These are phyloP conservation scores for Zygosaccharomyces sapae DNA, from an alignment of 1,139 yeast genomes.

Conservation along the genomic window DNA sequence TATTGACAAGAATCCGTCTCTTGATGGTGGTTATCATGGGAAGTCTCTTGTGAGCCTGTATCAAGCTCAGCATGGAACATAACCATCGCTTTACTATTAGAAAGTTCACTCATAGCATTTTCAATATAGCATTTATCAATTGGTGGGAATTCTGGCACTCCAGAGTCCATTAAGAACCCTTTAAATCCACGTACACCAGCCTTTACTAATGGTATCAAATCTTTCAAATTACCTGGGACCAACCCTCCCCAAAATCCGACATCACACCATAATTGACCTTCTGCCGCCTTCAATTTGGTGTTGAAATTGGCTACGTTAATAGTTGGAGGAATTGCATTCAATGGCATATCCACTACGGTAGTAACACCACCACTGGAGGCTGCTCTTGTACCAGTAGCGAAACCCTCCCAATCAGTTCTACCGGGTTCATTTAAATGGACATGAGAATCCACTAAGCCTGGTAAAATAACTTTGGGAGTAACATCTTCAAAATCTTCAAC, in stretches of 20 bases:
- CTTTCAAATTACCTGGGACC: slow-evolving; percentile 68
- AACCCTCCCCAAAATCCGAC: slow-evolving; percentile 97
- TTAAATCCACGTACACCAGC: slow-evolving; percentile 92
- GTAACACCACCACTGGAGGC: slow-evolving; percentile 97
- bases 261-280: slow-evolving; percentile 83
- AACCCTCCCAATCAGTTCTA: slow-evolving; percentile 94
- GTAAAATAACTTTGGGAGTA: slow-evolving; percentile 66
- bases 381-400: slow-evolving; percentile 85
- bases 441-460: slow-evolving; percentile 91
- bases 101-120: slow-evolving; percentile 60
- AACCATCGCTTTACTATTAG: slow-evolving; percentile 61
- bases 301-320: slow-evolving; percentile 76
- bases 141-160: slow-evolving; percentile 92
- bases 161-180: slow-evolving; percentile 85
- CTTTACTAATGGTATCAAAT: slow-evolving; percentile 66
- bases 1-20: slow-evolving; percentile 69
- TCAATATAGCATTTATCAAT: slow-evolving; percentile 59
- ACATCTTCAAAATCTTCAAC: slow-evolving; percentile 50
- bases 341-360: slow-evolving; percentile 92
- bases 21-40: slow-evolving; percentile 52
- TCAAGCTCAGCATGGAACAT: slow-evolving; percentile 95
- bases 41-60: slow-evolving; percentile 35
- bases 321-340: slow-evolving; percentile 93
- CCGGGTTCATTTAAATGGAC: slow-evolving; percentile 95
- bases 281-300: slow-evolving; percentile 70